Evolutionary conservation across 345 rosid genomes (phyloP), one percentile per base, ranked within the genome.

Genomic region (Aurinia saxatilis): DNA sequence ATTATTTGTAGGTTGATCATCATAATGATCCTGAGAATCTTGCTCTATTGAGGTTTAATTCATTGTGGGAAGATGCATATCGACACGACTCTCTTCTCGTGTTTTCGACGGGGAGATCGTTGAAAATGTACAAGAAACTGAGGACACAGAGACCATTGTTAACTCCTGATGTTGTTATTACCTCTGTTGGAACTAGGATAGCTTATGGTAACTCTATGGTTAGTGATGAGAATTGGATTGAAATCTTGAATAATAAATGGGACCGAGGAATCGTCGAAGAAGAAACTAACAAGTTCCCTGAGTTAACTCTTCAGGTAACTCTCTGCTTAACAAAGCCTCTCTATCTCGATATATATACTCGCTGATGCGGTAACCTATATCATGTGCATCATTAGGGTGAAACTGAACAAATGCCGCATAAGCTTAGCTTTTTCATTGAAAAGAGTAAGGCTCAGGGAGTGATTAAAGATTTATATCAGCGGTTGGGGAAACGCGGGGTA

Each of bases 151-250:
- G 74, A 61, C 96, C 98, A 64, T 79, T 93, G 90, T 66, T 90
- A 67, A 90, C 96, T 11, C 99, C 99, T 10, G 97, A 93, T 71
- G 85, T 90, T 67, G 80, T 92, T 31, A 83, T 93, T 68, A 85
- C 85, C 83, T 90, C 97, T 36, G 97, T 93, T 67, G 99, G 99
- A 74, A 93, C 99, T 38, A 95, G 87, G 80, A 93, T 93, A 60
- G 87, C 96, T 8, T 90, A 90, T 74, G 97, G 99, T 21, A 76
- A 66, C 65, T 64, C 82, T 5, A 84, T 90, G 97, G 80, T 82
- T 31, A 80, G 67, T 3, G 99, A 93, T 78, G 73, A 84, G 65
- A 84, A 82, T n/a, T 93, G 99, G 99, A 75, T 77, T 77, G 77
- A 87, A 30, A 48, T 85, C 74, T 71, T 93, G 74, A 87, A 84